A percentile compares a stretch with the other conserved stretches of the same genome.
Evolutionary conservation across 371 early-diverging fungal species (phyloP).

Genomic region (Mucor saturninus): DNA sequence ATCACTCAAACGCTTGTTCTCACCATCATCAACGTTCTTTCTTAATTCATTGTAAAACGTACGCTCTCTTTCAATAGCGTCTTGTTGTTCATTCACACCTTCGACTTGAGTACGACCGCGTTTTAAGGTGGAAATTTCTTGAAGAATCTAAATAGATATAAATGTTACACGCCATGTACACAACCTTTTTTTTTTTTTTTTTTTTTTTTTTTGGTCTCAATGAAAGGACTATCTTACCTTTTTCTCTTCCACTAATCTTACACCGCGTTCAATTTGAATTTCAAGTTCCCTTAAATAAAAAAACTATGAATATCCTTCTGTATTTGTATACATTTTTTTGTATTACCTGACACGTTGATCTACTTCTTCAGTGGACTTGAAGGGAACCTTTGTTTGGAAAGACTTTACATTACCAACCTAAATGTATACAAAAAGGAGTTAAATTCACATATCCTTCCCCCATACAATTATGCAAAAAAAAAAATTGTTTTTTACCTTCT

Average conservation of each 20-base stretch:
- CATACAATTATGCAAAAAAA: no score
- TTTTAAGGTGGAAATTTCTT: conserved; percentile 84
- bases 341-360: conserved; percentile 77
- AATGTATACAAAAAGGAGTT: not conserved
- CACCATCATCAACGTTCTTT: conserved; percentile 68
- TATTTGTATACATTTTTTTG: not conserved
- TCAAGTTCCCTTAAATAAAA: conserved; percentile 65
- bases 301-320: not conserved
- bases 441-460: not conserved
- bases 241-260: conserved; percentile 88
- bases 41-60: conserved; percentile 67
- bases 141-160: conserved; percentile 50
- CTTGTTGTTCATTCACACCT: conserved; percentile 66
- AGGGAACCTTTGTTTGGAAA: conserved; percentile 78
- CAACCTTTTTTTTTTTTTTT: not conserved
- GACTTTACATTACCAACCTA: conserved; percentile 36
- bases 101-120: conserved; percentile 80
- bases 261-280: conserved; percentile 77
- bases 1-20: conserved; percentile 65
- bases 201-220: not conserved
- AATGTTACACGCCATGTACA: no score
- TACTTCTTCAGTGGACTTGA: conserved; percentile 78
- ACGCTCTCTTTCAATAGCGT: conserved; percentile 75
- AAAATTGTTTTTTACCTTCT: conserved; percentile 56
- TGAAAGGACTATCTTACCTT: conserved; percentile 33